Conservation (phyloP, 148 eudicot genomes). For the Amaranthus hypochondriacus region DNA sequence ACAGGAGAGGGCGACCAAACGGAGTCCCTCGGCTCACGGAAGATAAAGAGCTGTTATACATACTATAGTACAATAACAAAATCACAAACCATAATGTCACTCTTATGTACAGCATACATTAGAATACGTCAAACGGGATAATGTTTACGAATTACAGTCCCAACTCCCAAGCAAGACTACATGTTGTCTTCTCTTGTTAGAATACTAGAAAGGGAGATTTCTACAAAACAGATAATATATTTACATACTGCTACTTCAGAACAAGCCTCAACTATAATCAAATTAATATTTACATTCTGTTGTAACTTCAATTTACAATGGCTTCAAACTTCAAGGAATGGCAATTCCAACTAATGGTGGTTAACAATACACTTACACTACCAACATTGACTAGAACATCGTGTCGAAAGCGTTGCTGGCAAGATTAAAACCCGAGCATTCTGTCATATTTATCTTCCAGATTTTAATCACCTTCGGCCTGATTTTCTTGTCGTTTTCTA, state of each 20-base stretch:
- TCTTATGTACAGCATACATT: not conserved
- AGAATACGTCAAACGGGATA: not conserved
- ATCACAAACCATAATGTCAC: too few relatives aligned
- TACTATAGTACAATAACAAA: too few relatives aligned
- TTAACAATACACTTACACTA: not conserved
- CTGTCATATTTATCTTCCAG: not conserved
- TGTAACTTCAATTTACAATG: constrained; percentile 18
- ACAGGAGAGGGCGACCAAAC: too few relatives aligned
- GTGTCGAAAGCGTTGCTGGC: not conserved
- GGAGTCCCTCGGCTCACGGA: too few relatives aligned
- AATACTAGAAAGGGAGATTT: not conserved
- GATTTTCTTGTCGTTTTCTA: not conserved
- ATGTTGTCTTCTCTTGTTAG: not conserved
- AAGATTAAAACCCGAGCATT: too few relatives aligned
- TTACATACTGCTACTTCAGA: not conserved
- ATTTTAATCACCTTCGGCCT: not conserved
- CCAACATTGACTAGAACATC: not conserved
- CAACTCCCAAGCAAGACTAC: not conserved
- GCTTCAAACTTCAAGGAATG: not conserved
- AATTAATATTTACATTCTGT: constrained; percentile 22
- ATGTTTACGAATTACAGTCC: not conserved
- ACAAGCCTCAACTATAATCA: not conserved
- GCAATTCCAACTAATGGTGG: not conserved
- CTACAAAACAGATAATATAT: constrained; percentile 6
- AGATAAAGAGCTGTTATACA: too few relatives aligned